phyloP scores from a whole-genome alignment of 2,329 filamentous ascomycete genomes.

The Hypocrella siamensis region DNA sequence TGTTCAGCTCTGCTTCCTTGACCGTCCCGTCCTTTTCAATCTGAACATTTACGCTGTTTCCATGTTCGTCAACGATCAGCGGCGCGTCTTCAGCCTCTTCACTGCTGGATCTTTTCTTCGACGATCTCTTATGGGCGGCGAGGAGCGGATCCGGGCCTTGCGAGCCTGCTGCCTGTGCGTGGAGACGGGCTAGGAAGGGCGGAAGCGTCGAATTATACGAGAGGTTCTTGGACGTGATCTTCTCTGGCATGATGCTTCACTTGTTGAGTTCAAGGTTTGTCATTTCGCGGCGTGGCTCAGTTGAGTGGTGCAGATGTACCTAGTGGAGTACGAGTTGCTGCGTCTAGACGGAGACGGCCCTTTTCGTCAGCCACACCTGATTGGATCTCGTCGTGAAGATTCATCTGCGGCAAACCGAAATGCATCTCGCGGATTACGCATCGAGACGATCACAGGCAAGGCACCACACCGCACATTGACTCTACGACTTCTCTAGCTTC shows the following conservation, averaged over 20 bases:
- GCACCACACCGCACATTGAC: too few species aligned
- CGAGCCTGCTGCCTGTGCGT: conserved; percentile 33
- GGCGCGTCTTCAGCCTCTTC: conserved; percentile 65
- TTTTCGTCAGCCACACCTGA: too few species aligned
- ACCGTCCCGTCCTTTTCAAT: conserved; percentile 25
- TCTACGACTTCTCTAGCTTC: too few species aligned
- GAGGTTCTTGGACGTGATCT: conserved; percentile 57
- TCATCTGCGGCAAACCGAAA: too few species aligned
- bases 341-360: too few species aligned
- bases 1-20: conserved; percentile 14
- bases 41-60: conserved; percentile 42
- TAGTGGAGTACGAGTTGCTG: too few species aligned
- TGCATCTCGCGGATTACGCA: too few species aligned
- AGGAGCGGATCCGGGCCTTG: conserved; percentile 37
- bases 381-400: too few species aligned
- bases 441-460: too few species aligned
- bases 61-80: conserved; percentile 57
- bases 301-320: too few species aligned
- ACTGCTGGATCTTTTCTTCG: conserved; percentile 40
- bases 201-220: conserved; percentile 45
- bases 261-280: too few species aligned
- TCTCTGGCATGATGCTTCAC: conserved; percentile 34
- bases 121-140: conserved; percentile 30
- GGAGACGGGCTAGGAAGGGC: conserved; percentile 43
- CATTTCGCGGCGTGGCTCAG: too few species aligned